A percentile compares a stretch with the other conserved stretches of the same genome.
These are phyloP conservation scores for Pleurotus djamor DNA, from an alignment of 768 basidiomycete species.

Conservation along the genomic window DNA sequence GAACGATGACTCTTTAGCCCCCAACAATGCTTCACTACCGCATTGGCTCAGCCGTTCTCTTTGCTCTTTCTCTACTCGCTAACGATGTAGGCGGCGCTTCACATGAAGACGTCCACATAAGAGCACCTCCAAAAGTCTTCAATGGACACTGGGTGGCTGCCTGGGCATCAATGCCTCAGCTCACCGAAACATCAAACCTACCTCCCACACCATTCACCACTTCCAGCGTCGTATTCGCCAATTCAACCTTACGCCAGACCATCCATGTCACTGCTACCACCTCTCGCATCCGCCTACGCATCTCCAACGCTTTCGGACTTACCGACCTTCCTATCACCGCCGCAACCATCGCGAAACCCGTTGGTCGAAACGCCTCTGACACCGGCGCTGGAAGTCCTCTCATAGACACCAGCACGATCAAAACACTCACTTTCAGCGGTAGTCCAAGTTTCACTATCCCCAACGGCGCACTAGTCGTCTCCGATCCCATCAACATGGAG, in stretches of 20 bases:
- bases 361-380: constrained; percentile 15
- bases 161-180: constrained; percentile 38
- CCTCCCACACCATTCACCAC: constrained; percentile 29
- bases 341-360: constrained; percentile 38
- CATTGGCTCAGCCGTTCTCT: background rate
- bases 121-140: background rate
- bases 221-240: constrained; percentile 31
- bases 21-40: too few relatives aligned
- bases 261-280: constrained; percentile 39
- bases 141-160: constrained; percentile 29
- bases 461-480: constrained; percentile 40
- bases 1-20: background rate
- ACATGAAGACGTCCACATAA: background rate
- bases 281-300: constrained; percentile 36
- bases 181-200: constrained; percentile 32
- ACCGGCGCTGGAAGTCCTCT: constrained; percentile 29
- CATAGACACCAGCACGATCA: constrained; percentile 30
- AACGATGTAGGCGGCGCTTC: background rate
- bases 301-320: constrained; percentile 48
- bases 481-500: constrained; percentile 40
- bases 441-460: constrained; percentile 35
- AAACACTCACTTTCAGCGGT: constrained; percentile 43
- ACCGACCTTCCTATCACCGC: constrained; percentile 41
- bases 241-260: constrained; percentile 49
- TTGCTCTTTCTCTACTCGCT: background rate